These are phyloP conservation scores for Trichoderma gamsii DNA, from an alignment of 495 filamentous ascomycete genomes.

Conservation along the genomic window DNA sequence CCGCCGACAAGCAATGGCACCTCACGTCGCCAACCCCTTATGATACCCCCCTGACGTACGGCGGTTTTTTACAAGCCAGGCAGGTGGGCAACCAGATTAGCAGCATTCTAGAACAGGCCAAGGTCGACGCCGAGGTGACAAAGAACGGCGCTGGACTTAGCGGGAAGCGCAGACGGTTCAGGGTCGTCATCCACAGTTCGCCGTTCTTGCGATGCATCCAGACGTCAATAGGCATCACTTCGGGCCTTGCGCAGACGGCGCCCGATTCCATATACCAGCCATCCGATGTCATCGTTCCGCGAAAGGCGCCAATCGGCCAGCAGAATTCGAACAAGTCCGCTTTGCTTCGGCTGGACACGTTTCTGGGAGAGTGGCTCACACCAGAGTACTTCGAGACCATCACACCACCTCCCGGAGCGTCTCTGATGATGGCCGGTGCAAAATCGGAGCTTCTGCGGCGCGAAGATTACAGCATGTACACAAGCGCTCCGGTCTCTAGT, in stretches of 20 bases:
- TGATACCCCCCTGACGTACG: constrained; percentile 91
- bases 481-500: constrained; percentile 16
- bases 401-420: constrained; percentile 77
- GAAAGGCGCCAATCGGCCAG: constrained; percentile 11
- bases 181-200: constrained; percentile 81
- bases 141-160: constrained; percentile 22
- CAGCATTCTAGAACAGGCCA: constrained; percentile 54
- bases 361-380: constrained; percentile 91
- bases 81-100: constrained; percentile 74
- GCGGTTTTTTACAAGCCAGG: constrained; percentile 83
- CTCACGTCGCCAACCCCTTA: constrained; percentile 91
- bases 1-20: constrained; percentile 91
- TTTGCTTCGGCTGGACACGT: constrained; percentile 77
- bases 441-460: constrained; percentile 76
- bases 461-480: constrained; percentile 48
- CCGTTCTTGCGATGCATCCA: constrained; percentile 91
- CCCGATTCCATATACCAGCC: constrained; percentile 16
- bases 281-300: constrained; percentile 17
- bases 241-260: constrained; percentile 72
- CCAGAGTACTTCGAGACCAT: constrained; percentile 90
- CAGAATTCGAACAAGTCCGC: constrained; percentile 17
- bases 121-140: constrained; percentile 33
- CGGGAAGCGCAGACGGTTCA: constrained; percentile 54
- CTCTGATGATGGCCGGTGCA: constrained; percentile 77
- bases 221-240: constrained; percentile 82